These are phyloP conservation scores for Neurospora crassa DNA, from an alignment of 2,329 filamentous ascomycete genomes.

Conservation along the genomic window DNA sequence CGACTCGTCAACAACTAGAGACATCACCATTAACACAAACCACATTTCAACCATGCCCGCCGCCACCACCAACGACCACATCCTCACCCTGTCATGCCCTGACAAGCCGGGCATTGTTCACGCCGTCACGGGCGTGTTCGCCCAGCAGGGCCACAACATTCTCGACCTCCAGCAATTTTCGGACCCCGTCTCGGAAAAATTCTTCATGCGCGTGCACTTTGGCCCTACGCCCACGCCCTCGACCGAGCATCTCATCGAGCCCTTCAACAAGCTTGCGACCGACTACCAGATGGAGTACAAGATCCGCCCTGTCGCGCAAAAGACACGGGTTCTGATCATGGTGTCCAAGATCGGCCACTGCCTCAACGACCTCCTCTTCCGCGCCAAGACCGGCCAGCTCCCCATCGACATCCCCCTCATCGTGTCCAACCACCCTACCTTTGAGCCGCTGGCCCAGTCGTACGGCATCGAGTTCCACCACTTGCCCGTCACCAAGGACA, in stretches of 20 bases:
- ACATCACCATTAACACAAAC: too few species aligned
- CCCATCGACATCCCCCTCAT: conserved; percentile 68
- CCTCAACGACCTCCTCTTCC: conserved; percentile 75
- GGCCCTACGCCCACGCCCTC: conserved; percentile 44
- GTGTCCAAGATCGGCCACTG: conserved; percentile 84
- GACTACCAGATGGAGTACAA: conserved; percentile 63
- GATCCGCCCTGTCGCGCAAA: conserved; percentile 56
- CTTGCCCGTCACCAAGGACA: conserved; percentile 69
- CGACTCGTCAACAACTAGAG: too few species aligned
- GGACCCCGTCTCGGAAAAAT: conserved; percentile 61
- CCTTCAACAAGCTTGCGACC: conserved; percentile 51
- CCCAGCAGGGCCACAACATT: conserved; percentile 66
- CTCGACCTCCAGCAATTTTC: conserved; percentile 79
- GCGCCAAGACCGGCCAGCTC: conserved; percentile 64
- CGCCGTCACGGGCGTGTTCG: conserved; percentile 70
- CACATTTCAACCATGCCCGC: conserved; percentile 20
- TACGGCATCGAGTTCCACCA: conserved; percentile 76
- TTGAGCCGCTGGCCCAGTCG: conserved; percentile 54
- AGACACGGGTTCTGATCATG: conserved; percentile 76
- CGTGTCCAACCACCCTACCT: conserved; percentile 75
- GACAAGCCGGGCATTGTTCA: conserved; percentile 81
- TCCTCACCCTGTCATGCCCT: conserved; percentile 74
- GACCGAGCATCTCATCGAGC: conserved; percentile 40
- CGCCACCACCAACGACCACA: conserved; percentile 43
- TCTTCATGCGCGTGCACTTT: conserved; percentile 87